phyloP scores from a whole-genome alignment of 2,329 filamentous ascomycete species.

The Seiridium cupressi region DNA sequence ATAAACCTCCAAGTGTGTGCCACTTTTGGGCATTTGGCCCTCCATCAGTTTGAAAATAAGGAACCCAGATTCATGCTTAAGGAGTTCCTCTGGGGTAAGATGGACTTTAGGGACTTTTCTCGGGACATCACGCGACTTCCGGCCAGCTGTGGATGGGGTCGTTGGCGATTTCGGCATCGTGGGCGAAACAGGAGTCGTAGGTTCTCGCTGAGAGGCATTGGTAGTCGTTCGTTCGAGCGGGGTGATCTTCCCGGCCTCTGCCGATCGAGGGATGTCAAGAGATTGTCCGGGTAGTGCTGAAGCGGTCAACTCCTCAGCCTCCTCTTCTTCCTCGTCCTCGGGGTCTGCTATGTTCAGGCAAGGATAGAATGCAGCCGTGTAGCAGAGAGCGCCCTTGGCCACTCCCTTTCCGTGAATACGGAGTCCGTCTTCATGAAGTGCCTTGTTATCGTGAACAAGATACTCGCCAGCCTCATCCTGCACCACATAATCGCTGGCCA shows the following conservation, averaged over 20 bases:
- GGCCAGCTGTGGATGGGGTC: slow-evolving; percentile 27
- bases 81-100: slow-evolving; percentile 75
- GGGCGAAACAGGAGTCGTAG: slow-evolving; percentile 31
- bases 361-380: slow-evolving; percentile 87
- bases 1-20: slow-evolving; percentile 79
- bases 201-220: slow-evolving; percentile 18
- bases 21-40: slow-evolving; percentile 73
- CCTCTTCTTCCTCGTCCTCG: slow-evolving; percentile 72
- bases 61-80: slow-evolving; percentile 85
- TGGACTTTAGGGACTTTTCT: slow-evolving; percentile 71
- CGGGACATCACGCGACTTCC: slow-evolving; percentile 49
- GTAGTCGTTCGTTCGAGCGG: slow-evolving; percentile 29
- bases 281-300: slow-evolving; percentile 19
- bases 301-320: slow-evolving; percentile 40
- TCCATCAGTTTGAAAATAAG: slow-evolving; percentile 94
- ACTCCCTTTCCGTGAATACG: slow-evolving; percentile 70
- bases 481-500: slow-evolving; percentile 73
- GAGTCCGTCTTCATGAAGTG: slow-evolving; percentile 63
- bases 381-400: slow-evolving; percentile 77
- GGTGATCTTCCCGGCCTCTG: slow-evolving; percentile 44
- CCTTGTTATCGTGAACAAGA: slow-evolving; percentile 73
- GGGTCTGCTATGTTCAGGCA: slow-evolving; percentile 85
- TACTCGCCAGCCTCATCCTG: slow-evolving; percentile 82
- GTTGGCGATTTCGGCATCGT: slow-evolving; percentile 41
- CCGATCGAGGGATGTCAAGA: slow-evolving; percentile 31